These are phyloP conservation scores for Eucalyptus fibrosa DNA, from an alignment of 345 rosid species.

Conservation along the genomic window DNA sequence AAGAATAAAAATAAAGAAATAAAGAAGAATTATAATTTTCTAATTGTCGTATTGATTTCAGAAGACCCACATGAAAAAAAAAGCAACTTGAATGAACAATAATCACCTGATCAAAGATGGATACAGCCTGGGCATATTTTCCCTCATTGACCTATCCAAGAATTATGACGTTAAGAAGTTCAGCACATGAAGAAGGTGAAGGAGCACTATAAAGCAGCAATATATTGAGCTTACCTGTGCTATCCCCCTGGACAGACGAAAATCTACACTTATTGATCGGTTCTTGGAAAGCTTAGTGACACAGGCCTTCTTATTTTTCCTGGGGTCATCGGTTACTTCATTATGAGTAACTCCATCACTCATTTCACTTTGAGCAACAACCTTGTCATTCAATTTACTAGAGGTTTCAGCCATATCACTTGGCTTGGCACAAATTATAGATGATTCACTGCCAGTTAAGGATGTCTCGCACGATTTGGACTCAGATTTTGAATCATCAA, in stretches of 20 bases:
- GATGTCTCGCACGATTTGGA: constrained; percentile 15
- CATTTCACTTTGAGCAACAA: constrained; percentile 17
- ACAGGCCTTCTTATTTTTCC: constrained; percentile 44
- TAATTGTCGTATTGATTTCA: not conserved
- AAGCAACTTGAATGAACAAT: not conserved
- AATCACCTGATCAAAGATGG: constrained; percentile 83
- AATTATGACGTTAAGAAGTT: not conserved
- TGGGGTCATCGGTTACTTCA: constrained; percentile 28
- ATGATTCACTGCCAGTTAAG: constrained; percentile 15
- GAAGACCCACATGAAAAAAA: not conserved
- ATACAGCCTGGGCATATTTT: constrained; percentile 68
- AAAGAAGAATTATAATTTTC: not conserved
- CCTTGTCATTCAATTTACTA: constrained; percentile 19
- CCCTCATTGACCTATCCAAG: constrained; percentile 90
- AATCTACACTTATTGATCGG: constrained; percentile 81
- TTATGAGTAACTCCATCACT: constrained; percentile 15
- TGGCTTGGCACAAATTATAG: constrained; percentile 18
- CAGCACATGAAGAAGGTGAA: not conserved
- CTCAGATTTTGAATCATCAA: constrained; percentile 14
- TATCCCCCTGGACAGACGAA: constrained; percentile 92
- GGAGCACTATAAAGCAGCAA: not conserved
- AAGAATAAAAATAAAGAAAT: not conserved
- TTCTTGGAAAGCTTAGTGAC: constrained; percentile 56
- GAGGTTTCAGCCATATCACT: constrained; percentile 24
- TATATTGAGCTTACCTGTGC: constrained; percentile 54